phyloP scores from a whole-genome alignment of 2,329 filamentous ascomycete genomes.

The Aspergillus fijiensis region DNA sequence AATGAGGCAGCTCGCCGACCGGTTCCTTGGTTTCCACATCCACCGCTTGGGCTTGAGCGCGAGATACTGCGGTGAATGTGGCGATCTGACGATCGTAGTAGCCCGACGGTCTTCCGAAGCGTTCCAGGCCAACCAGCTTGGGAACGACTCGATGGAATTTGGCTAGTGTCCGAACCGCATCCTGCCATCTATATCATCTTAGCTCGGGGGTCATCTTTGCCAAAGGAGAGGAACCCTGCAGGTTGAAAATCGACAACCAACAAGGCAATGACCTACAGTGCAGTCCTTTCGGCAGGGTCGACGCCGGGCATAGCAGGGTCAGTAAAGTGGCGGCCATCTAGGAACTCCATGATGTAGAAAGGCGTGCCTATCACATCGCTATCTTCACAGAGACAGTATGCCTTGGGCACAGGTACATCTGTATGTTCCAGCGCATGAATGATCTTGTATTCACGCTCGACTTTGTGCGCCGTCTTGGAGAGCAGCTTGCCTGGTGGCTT shows the following conservation, averaged over 20 bases:
- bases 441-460: slow-evolving; percentile 92
- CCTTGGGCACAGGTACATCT: slow-evolving; percentile 80
- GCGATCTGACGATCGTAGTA: slow-evolving; percentile 86
- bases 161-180: slow-evolving; percentile 78
- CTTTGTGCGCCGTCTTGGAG: slow-evolving; percentile 90
- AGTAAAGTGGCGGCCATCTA: slow-evolving; percentile 90
- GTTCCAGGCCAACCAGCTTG: slow-evolving; percentile 63
- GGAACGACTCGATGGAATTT: slow-evolving; percentile 77
- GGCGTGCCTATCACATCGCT: slow-evolving; percentile 75
- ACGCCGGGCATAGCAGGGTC: slow-evolving; percentile 79
- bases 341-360: slow-evolving; percentile 97
- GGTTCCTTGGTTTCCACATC: slow-evolving; percentile 74
- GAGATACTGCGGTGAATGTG: slow-evolving; percentile 77
- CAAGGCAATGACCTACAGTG: slow-evolving; percentile 56
- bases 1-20: slow-evolving; percentile 81
- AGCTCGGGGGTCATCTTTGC: not conserved
- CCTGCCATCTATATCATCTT: slow-evolving; percentile 64
- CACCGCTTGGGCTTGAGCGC: slow-evolving; percentile 69
- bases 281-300: slow-evolving; percentile 64
- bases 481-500: slow-evolving; percentile 94
- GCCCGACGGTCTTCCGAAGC: slow-evolving; percentile 69
- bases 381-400: slow-evolving; percentile 85
- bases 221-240: not conserved
- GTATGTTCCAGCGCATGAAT: slow-evolving; percentile 78
- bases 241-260: not conserved